Percentiles rank a stretch among this genome's conserved stretches.
Conservation (phyloP, 331 rosid genomes). For the Saraca asoca region DNA sequence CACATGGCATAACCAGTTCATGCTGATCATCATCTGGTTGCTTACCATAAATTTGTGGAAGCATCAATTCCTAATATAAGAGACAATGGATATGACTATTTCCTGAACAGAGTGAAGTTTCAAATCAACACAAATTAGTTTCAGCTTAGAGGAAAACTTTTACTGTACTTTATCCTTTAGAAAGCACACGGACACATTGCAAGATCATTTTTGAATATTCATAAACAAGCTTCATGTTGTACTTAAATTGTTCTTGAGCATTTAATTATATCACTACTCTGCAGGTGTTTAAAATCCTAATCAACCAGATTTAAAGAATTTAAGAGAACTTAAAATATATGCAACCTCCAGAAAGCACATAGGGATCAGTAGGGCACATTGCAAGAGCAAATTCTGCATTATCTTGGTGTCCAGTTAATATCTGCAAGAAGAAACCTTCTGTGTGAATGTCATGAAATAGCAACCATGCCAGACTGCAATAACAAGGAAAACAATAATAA, state of each 20-base stretch:
- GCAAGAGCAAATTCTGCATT: conserved; percentile 99
- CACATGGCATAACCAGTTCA: conserved; percentile 1
- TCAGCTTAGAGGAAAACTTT: background rate
- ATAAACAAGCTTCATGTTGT: conserved; percentile 36
- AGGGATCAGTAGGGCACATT: conserved; percentile 99
- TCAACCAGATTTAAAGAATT: background rate
- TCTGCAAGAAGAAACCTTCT: conserved; percentile 47
- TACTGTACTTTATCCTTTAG: conserved; percentile 43
- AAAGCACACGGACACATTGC: conserved; percentile 59
- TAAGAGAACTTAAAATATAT: background rate
- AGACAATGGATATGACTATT: background rate
- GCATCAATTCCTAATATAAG: background rate
- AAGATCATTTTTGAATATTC: conserved; percentile 60
- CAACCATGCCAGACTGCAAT: conserved; percentile 12
- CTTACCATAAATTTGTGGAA: background rate
- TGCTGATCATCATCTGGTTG: too few species aligned
- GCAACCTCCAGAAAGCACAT: conserved; percentile 95
- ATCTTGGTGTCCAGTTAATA: conserved; percentile 95
- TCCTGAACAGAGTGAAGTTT: background rate
- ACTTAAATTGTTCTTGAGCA: background rate
- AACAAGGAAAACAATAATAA: conserved; percentile 2
- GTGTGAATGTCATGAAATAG: conserved; percentile 11
- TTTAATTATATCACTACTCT: background rate
- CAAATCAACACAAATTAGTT: background rate
- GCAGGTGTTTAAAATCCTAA: conserved; percentile 8